These are phyloP conservation scores for Ustilago sp. DNA, from an alignment of 1,284 basidiomycete species.

Conservation along the genomic window DNA sequence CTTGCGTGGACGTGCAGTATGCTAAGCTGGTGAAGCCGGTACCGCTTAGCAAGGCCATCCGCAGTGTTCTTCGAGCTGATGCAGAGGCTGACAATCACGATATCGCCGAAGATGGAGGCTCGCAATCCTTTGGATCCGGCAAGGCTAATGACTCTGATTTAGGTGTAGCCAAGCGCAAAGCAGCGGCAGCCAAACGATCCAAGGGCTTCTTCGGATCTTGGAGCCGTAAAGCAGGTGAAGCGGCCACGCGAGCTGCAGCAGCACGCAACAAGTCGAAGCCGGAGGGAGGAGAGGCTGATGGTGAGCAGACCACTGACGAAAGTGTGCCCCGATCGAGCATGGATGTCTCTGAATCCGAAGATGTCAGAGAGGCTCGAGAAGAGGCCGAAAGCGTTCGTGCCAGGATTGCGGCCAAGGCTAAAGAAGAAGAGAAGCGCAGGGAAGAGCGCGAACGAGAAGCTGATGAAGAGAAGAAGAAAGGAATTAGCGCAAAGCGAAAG, in stretches of 20 bases:
- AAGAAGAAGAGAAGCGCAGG: conserved; percentile 35
- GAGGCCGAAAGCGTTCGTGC: conserved; percentile 19
- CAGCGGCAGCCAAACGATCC: conserved; percentile 27
- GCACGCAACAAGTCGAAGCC: conserved; percentile 15
- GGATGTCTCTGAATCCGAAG: conserved; percentile 32
- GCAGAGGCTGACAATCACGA: conserved; percentile 33
- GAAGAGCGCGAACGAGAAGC: conserved; percentile 28
- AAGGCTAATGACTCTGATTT: conserved; percentile 26
- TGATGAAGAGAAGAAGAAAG: conserved; percentile 39
- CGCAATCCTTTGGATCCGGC: conserved; percentile 33
- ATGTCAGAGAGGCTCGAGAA: conserved; percentile 25
- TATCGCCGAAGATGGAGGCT: conserved; percentile 40
- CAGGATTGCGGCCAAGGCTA: conserved; percentile 24
- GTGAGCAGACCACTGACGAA: conserved; percentile 29
- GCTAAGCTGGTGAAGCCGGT: conserved; percentile 43
- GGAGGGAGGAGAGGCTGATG: conserved; percentile 18
- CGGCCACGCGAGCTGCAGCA: conserved; percentile 13
- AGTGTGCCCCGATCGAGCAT: conserved; percentile 20
- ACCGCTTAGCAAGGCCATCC: conserved; percentile 42
- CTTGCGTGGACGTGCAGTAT: conserved; percentile 69
- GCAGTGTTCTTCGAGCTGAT: conserved; percentile 40
- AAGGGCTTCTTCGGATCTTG: conserved; percentile 45
- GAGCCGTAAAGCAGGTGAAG: conserved; percentile 37
- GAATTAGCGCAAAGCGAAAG: conserved; percentile 33
- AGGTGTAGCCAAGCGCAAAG: conserved; percentile 35